Base-by-base conservation (phyloP, 768 basidiomycete species). In the Pisolithus tinctorius region DNA sequence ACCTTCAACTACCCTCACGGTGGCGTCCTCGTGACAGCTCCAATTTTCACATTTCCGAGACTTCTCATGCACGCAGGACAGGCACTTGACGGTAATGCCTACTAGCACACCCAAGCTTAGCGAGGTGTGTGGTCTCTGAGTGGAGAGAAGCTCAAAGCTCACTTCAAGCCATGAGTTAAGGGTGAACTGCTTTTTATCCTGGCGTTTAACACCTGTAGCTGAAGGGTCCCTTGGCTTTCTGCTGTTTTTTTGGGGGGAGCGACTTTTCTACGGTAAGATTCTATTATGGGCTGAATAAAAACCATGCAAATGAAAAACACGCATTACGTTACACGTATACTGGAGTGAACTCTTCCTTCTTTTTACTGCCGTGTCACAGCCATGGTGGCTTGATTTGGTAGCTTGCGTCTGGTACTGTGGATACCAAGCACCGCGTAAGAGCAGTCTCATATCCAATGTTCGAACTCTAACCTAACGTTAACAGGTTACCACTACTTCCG, bases 41-140 rank as follows among this genome's bases (percentile, higher is more conserved):
- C 38, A 6, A 36, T 6, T 8, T 26, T 43, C 26, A 20, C 58
- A 61, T 65, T 52, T 65, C 63, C 61, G 61, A 61, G 59, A 56
- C 17, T 47, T 25, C 36, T 29, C 14, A 44, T 17, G 26, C 31
- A 34, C 38, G 45, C 40, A 45, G 38, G 34, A 16, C 47, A 23
- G 39, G 47, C 45, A 56, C 41, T 45, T 47, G 46, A 26, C 38
- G 53, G 44, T 53, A 11, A 50, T 49, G 51, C 47, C 36, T 48
- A 50, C 56, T 57, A 51, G 55, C 55, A 55, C 55, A 30, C 20
- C 20, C 26, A 55, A 47, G 34, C 54, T 53, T 56, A 51, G 55
- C 59, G 63, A 65, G 49, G 63, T 59, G 56, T 54, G 60, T 57
- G 61, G 57, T 30, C 53, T 48, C 61, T 59, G 55, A 65, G 63